Evolutionary conservation across 768 basidiomycete genomes (phyloP), one percentile per base, ranked within the genome.

Genomic region (Amyloporia xantha): DNA sequence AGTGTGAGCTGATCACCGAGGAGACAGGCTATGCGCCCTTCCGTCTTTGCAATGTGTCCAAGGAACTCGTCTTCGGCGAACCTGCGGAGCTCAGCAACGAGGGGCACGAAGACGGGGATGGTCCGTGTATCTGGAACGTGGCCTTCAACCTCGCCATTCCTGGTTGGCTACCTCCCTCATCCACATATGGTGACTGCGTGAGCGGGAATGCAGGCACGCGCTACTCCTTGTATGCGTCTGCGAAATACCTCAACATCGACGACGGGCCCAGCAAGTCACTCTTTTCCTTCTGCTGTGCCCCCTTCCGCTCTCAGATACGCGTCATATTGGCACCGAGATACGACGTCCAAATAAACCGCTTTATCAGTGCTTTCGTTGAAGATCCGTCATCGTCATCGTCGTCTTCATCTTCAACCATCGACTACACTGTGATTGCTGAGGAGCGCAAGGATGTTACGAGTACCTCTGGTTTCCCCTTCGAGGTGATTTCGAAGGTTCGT

Each of bases 71-170:
- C 3, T 66, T 76, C 10, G 58, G 62, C n/a, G 71, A 71, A 10
- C 71, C 78, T 10, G 53, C 86, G 23, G 80, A 84, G 54, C 68
- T 90, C 49, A 75, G 68, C 47, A 82, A 84, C 62, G 81, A 82
- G 53, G 82, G 76, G 13, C 72, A 75, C 40, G 82, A 87, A 59
- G 76, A 82, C 33, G 66, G 68, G 20, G 71, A 66, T 43, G 67
- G 69, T 49, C 77, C 77, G 44, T 82, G 77, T 75, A 67, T 61
- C 65, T 91, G 91, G 84, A 81, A 85, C 55, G 70, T 91, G 48
- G 71, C 82, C 15, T 95, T 94, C 63, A 83, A 91, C 63, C 67
- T 96, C 3, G 75, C 79, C 13, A 68, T 94, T n/a, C 91, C 92
- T 4, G 93, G 91, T 15, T 95, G 93, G 93, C 73, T 96, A 2